phyloP scores from a whole-genome alignment of 1,139 yeast species.

The Candida smagusa region DNA sequence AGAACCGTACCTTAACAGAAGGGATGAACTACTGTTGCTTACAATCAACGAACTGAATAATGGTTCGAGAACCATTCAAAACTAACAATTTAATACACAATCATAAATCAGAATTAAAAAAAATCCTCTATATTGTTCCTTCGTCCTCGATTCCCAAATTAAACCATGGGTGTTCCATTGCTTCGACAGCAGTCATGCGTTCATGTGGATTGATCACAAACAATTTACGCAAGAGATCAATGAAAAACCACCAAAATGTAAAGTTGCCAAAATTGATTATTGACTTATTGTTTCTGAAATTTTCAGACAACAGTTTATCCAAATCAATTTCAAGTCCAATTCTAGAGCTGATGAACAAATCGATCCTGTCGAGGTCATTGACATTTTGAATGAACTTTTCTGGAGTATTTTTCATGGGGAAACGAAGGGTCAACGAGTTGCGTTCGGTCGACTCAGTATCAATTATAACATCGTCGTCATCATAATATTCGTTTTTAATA shows the following conservation, averaged over 20 bases:
- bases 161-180: constrained; percentile 76
- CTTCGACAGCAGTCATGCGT: constrained; percentile 65
- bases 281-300: constrained; percentile 41
- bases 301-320: constrained; percentile 37
- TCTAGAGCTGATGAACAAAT: constrained; percentile 39
- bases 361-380: constrained; percentile 48
- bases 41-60: too few relatives aligned
- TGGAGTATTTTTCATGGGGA: constrained; percentile 38
- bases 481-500: constrained; percentile 11
- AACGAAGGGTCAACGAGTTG: constrained; percentile 28
- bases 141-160: constrained; percentile 73
- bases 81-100: too few relatives aligned
- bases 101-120: neutral
- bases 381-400: constrained; percentile 53
- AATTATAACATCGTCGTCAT: constrained; percentile 26
- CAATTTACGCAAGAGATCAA: constrained; percentile 61
- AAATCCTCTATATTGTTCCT: constrained; percentile 40
- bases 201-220: constrained; percentile 62
- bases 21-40: too few relatives aligned
- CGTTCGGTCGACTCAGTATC: constrained; percentile 28
- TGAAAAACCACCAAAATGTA: constrained; percentile 73
- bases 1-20: too few relatives aligned
- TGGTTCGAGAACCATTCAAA: too few relatives aligned
- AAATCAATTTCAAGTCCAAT: constrained; percentile 42
- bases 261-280: constrained; percentile 50